Evolutionary conservation across 495 filamentous ascomycete genomes (phyloP).

Genomic region (Rusavskia elegans): DNA sequence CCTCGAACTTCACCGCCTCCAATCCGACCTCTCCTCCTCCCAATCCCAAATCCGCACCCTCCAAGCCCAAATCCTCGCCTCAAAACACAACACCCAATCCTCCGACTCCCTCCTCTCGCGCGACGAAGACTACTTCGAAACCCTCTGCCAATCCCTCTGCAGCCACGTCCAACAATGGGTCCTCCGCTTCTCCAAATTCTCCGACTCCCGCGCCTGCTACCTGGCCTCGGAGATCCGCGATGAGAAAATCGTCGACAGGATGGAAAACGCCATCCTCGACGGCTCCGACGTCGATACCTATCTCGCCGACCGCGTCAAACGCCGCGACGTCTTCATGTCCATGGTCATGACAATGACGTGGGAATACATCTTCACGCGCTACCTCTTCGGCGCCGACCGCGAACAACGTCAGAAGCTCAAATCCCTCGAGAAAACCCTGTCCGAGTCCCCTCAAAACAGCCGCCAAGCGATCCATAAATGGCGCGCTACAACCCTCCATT

Average conservation of each 20-base stretch:
- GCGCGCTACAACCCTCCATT: constrained; percentile 83
- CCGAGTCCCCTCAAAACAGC: constrained; percentile 55
- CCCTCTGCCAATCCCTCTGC: constrained; percentile 84
- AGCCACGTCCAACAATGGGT: constrained; percentile 94
- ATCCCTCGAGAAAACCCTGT: constrained; percentile 74
- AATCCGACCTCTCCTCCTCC: constrained; percentile 58
- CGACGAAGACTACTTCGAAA: constrained; percentile 89
- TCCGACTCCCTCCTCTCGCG: constrained; percentile 58
- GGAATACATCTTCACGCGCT: constrained; percentile 94
- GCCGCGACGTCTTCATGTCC: constrained; percentile 90
- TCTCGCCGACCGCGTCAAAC: constrained; percentile 67
- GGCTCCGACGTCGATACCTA: constrained; percentile 79
- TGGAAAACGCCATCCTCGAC: constrained; percentile 87
- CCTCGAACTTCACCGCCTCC: constrained; percentile 58
- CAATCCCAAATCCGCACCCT: constrained; percentile 65
- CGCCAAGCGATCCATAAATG: constrained; percentile 76
- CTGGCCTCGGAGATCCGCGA: constrained; percentile 61
- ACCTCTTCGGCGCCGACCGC: constrained; percentile 94
- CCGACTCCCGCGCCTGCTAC: constrained; percentile 71
- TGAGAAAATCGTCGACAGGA: constrained; percentile 76
- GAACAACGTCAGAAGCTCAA: constrained; percentile 96
- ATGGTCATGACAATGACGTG: constrained; percentile 96
- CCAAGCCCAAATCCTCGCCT: constrained; percentile 65
- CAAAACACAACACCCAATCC: constrained; percentile 25
- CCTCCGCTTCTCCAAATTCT: constrained; percentile 89